These are phyloP conservation scores for Trametes sp. DNA, from an alignment of 1,284 basidiomycete species.

Conservation along the genomic window DNA sequence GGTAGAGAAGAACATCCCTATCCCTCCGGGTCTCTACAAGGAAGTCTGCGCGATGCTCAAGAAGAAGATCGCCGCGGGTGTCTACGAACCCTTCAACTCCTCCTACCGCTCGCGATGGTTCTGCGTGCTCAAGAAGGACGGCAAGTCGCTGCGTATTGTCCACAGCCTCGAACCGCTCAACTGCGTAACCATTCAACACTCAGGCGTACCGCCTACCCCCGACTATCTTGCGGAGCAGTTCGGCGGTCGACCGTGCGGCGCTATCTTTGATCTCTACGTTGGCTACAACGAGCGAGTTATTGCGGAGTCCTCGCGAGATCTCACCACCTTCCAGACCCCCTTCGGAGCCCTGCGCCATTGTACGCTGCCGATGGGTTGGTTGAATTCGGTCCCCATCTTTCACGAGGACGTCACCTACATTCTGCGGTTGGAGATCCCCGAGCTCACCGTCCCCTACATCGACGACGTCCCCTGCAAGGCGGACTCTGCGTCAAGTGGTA, in stretches of 20 bases:
- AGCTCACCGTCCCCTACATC: not conserved
- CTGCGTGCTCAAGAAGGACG: conserved; percentile 48
- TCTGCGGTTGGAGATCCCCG: conserved; percentile 37
- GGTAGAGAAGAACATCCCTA: conserved; percentile 47
- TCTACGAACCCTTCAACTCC: no score
- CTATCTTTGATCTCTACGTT: no score
- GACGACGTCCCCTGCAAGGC: not conserved
- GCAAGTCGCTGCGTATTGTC: conserved; percentile 42
- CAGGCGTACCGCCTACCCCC: conserved; percentile 36
- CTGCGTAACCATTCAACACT: conserved; percentile 41
- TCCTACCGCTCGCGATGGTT: conserved; percentile 50
- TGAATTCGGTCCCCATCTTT: conserved; percentile 46
- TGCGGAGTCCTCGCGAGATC: conserved; percentile 40
- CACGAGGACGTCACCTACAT: conserved; percentile 40
- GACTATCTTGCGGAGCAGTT: conserved; percentile 40
- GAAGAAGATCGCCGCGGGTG: conserved; percentile 42
- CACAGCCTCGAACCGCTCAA: conserved; percentile 44
- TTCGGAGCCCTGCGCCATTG: conserved; percentile 33
- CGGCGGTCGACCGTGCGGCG: conserved; percentile 22
- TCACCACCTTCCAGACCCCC: conserved; percentile 29
- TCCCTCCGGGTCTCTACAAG: conserved; percentile 46
- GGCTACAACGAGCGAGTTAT: no score
- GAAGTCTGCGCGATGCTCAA: conserved; percentile 43
- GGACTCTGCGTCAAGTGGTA: conserved; percentile 44
- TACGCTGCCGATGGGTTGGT: conserved; percentile 47